phyloP scores from a whole-genome alignment of 345 rosid genomes.

The Eucalyptus urophylla region DNA sequence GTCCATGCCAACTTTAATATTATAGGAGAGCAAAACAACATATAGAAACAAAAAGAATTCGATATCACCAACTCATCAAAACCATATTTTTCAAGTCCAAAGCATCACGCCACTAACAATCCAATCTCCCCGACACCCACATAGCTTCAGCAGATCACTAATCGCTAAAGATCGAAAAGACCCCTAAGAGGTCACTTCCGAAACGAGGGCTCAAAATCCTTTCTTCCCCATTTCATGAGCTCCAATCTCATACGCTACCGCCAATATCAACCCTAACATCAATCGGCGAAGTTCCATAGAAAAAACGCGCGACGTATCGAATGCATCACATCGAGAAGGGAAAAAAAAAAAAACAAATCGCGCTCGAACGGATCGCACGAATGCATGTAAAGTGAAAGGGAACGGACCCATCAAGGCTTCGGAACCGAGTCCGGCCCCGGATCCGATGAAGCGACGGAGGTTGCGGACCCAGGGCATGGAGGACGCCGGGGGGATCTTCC shows the following conservation, averaged over 20 bases:
- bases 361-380: not conserved
- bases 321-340: not conserved
- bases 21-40: not conserved
- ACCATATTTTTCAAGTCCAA: not conserved
- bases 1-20: not conserved
- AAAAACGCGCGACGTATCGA: not conserved
- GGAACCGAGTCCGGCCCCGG: slow-evolving; percentile 97
- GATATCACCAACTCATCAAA: not conserved
- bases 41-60: not conserved
- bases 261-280: not conserved
- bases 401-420: slow-evolving; percentile 93
- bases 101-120: not conserved
- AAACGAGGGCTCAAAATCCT: not conserved
- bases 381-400: not conserved
- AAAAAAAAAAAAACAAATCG: not conserved
- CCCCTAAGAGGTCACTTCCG: not conserved
- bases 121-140: not conserved
- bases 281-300: not conserved
- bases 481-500: slow-evolving; percentile 91
- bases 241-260: not conserved
- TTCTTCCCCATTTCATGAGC: not conserved
- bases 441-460: slow-evolving; percentile 84
- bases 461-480: slow-evolving; percentile 97
- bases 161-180: not conserved
- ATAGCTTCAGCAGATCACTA: not conserved